phyloP scores from a whole-genome alignment of 306 rosid genomes.

The Inga oerstediana region DNA sequence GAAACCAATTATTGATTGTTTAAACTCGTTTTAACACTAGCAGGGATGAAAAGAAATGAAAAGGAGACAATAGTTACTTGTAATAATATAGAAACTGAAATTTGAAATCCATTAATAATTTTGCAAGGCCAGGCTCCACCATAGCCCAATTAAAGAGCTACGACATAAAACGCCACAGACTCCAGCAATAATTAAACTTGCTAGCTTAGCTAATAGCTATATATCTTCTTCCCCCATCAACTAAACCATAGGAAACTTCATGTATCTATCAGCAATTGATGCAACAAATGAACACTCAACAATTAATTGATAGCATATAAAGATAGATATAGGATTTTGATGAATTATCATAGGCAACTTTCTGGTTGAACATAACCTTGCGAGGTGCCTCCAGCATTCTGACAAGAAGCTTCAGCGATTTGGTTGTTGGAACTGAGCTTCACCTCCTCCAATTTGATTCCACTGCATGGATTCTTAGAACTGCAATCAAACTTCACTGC shows the following conservation, averaged over 20 bases:
- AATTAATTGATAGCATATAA: not conserved
- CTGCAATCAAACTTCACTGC: constrained; percentile 69
- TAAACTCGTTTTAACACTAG: no score
- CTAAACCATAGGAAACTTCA: no score
- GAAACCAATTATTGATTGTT: no score
- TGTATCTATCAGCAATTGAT: not conserved
- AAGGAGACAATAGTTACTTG: no score
- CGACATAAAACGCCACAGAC: not conserved
- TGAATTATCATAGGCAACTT: constrained; percentile 41
- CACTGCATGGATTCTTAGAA: constrained; percentile 49
- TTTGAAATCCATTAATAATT: no score
- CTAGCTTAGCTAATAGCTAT: not conserved
- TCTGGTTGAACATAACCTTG: constrained; percentile 52
- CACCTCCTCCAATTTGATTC: constrained; percentile 48
- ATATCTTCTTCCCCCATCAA: not conserved
- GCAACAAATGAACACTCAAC: not conserved
- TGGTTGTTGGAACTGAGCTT: constrained; percentile 50
- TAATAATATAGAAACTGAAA: no score
- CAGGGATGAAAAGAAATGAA: no score
- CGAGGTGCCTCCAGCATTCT: constrained; percentile 34
- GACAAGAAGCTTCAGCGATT: constrained; percentile 47
- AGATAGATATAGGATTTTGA: no score
- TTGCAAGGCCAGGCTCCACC: constrained; percentile 7
- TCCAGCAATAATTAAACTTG: not conserved
- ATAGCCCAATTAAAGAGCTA: not conserved